phyloP scores from a whole-genome alignment of 1,284 basidiomycete species.

The Rugosomyces carneus region DNA sequence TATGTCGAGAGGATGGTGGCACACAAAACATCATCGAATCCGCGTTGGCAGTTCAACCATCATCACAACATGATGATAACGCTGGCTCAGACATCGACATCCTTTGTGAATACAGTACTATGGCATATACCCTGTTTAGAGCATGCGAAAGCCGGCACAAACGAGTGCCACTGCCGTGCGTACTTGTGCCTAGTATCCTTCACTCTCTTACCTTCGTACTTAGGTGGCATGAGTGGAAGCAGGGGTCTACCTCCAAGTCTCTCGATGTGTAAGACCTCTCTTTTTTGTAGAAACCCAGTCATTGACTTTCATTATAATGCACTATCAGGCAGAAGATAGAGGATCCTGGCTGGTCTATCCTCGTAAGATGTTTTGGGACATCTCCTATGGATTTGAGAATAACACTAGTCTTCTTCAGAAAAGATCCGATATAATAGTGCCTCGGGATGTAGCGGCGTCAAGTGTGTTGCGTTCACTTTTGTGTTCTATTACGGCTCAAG shows the following conservation, averaged over 20 bases:
- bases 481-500: background rate
- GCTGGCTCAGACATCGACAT: background rate
- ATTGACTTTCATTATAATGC: background rate
- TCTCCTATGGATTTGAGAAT: background rate
- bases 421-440: background rate
- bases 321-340: background rate
- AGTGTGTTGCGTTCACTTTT: background rate
- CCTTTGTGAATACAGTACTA: conserved; percentile 13
- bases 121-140: conserved; percentile 16
- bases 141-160: conserved; percentile 14
- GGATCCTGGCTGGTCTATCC: background rate
- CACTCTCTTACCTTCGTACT: background rate
- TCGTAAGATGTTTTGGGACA: background rate
- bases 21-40: background rate
- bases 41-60: conserved; percentile 5
- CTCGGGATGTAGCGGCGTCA: background rate
- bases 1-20: conserved; percentile 10
- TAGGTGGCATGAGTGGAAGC: background rate
- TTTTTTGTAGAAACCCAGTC: background rate
- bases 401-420: background rate
- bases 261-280: background rate
- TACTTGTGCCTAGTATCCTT: background rate
- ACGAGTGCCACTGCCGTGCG: conserved; percentile 2
- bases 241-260: background rate
- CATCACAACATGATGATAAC: background rate